Conservation (phyloP, 768 basidiomycete species). For the Mrakia hoshinonis region DNA sequence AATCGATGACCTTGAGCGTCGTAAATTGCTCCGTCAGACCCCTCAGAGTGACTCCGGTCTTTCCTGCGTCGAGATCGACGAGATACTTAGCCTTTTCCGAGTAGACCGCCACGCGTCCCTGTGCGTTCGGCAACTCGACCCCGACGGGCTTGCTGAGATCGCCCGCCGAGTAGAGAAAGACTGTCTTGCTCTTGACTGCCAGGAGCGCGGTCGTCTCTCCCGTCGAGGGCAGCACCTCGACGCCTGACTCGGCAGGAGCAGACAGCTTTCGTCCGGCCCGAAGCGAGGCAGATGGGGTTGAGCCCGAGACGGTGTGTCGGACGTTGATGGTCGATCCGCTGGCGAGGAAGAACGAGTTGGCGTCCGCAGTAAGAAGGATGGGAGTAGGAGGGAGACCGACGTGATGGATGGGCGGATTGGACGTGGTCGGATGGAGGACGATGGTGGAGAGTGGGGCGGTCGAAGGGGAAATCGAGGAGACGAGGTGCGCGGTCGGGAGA, state of each 20-base stretch:
- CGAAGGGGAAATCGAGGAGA: background rate
- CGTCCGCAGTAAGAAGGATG: background rate
- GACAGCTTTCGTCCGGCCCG: background rate
- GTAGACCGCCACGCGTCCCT: background rate
- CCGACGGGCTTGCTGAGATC: background rate
- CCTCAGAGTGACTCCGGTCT: background rate
- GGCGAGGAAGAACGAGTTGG: background rate
- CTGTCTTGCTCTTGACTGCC: background rate
- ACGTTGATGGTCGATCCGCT: background rate
- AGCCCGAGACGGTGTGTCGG: background rate
- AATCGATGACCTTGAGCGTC: background rate
- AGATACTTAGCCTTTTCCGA: background rate
- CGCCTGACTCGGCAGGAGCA: background rate
- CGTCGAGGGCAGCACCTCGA: background rate
- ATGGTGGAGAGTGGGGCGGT: background rate
- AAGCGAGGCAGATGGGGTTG: background rate
- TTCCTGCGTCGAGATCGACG: background rate
- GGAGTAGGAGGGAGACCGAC: background rate
- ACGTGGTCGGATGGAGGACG: background rate
- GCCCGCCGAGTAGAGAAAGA: background rate
- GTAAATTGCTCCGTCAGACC: background rate
- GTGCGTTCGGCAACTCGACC: background rate
- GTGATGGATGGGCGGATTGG: slow-evolving; percentile 5
- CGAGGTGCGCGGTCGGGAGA: background rate
- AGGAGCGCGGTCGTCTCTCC: background rate